These are phyloP conservation scores for Jacaranda mimosifolia DNA, from an alignment of 257 asterid species.

Conservation along the genomic window DNA sequence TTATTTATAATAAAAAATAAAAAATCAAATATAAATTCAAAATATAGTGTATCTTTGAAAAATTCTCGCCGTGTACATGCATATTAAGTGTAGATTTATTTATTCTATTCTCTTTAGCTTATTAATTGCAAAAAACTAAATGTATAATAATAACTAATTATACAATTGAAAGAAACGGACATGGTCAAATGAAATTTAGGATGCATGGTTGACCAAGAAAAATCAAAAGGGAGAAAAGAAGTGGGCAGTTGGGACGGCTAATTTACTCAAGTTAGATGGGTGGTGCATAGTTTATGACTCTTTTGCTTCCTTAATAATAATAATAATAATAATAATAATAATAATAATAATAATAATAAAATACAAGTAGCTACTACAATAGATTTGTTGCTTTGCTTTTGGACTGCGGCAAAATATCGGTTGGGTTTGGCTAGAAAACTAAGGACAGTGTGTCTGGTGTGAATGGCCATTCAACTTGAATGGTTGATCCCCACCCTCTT, in stretches of 20 bases:
- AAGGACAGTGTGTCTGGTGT: background rate
- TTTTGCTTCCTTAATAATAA: background rate
- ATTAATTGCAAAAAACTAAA: background rate
- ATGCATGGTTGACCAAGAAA: constrained; percentile 47
- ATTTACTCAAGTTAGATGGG: constrained; percentile 40
- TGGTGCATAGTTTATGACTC: background rate
- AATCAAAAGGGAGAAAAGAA: constrained; percentile 19
- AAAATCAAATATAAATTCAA: too few species aligned
- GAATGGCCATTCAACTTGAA: background rate
- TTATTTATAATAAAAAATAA: too few species aligned
- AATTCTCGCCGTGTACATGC: too few species aligned
- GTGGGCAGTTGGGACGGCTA: constrained; percentile 54
- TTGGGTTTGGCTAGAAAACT: constrained; percentile 21
- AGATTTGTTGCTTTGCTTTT: constrained; percentile 24
- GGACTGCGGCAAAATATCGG: constrained; percentile 18
- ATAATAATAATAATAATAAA: background rate
- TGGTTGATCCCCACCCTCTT: background rate
- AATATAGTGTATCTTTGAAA: too few species aligned
- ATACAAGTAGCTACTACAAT: background rate
- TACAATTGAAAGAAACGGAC: constrained; percentile 3
- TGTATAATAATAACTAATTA: background rate
- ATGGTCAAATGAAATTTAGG: constrained; percentile 10
- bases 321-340: background rate
- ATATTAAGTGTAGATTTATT: background rate
- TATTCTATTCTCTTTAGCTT: background rate